Conservation (phyloP, 306 rosid genomes). For the Astragalus glycyphyllos region DNA sequence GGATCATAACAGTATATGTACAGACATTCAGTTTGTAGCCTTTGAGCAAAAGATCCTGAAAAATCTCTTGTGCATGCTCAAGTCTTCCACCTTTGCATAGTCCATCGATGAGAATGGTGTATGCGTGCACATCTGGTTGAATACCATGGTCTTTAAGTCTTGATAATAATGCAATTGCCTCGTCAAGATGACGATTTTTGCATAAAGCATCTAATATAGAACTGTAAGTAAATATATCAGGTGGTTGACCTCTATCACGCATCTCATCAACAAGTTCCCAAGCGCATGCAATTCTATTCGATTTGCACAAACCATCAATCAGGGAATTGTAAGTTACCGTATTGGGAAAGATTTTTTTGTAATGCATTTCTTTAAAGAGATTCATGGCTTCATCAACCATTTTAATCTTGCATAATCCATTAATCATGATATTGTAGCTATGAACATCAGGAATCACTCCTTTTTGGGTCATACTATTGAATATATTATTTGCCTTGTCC, state of each 20-base stretch:
- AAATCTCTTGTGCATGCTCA: neutral
- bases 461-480: neutral
- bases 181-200: neutral
- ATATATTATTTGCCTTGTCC: neutral
- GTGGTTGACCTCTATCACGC: neutral
- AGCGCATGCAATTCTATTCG: neutral
- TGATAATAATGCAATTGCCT: neutral
- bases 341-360: neutral
- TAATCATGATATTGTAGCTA: neutral
- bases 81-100: neutral
- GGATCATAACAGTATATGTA: neutral
- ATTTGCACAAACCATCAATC: neutral
- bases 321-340: neutral
- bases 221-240: neutral
- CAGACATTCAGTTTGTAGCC: neutral
- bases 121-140: neutral
- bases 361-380: neutral
- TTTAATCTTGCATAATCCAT: neutral
- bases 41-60: neutral
- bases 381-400: neutral
- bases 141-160: neutral
- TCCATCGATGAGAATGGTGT: neutral
- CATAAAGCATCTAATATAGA: neutral
- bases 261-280: neutral
- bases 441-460: neutral